Base-by-base conservation (phyloP, 2,329 filamentous ascomycete species). In the Macroventuria anomochaeta region DNA sequence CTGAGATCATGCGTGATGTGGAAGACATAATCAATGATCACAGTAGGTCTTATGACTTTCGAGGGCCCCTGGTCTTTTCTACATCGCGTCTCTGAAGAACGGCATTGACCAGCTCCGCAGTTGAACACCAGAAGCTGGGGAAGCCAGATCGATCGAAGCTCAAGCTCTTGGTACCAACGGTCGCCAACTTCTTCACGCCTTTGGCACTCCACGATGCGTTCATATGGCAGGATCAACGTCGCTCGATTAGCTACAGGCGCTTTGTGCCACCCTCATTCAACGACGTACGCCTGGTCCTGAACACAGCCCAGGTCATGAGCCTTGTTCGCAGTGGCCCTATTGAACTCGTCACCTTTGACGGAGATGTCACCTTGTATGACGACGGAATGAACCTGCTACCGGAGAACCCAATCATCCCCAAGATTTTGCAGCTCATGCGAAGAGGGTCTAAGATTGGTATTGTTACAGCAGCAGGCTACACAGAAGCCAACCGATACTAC, bases 181-280 rank as follows among this genome's bases (percentile, higher is more conserved):
- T 96, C 12, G 93, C 93, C n/a, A 88, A 85, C 11, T 97, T 97
- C 80, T 97, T 97, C 78, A 97, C 93, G 0, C 84, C 88, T 5
- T 79, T 97, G 3, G 88, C 90, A 2, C 84, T 97, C 7, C 91
- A 93, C 70, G 90, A 92, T 41, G 93, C 93, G 6, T 97, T 97
- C 78, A 87, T 88, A 62, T 93, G 90, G 75, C 95, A 97, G 76
- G 95, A 99, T 73, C 78, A 83, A 53, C 88, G 88, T 60, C 87
- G 95, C 6, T 89, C 88, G 74, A 99, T 99, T 68, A 96, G 91
- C 23, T 91, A 88, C 1, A 84, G 95, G 20, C 88, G 95, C 56
- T 97, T 97, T 71, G 95, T 99, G 2, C 90, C 93, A 1, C 95
- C 95, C 0, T 96, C 91, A 1, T 99, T 99, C 83, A 99, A 99